Evolutionary conservation across 495 filamentous ascomycete species (phyloP), one percentile per base, ranked within the genome.

Genomic region (Aspergillus nidulans): DNA sequence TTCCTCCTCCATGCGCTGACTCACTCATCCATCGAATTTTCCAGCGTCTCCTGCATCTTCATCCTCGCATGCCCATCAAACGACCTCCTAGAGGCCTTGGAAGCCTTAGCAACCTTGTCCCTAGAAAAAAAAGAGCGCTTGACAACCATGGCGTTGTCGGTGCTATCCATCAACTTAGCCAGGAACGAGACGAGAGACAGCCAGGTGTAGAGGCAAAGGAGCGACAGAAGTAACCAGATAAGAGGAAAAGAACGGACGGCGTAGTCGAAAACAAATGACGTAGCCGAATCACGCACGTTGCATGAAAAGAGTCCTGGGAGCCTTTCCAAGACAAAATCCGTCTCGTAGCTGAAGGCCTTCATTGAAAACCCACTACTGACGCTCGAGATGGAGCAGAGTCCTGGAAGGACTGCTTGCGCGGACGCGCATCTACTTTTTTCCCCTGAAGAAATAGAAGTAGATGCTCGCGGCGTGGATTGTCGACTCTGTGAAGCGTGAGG

Each of bases 121-220:
- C 87, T 80, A 72, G 78, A 76, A 77, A 92, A 91, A 62, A 88
- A 90, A 69, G 88, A 87, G 69, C 86, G 90, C 20, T 40, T 57
- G 39, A 42, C 45, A 20, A 44, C 39, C 53, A 57, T 59, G 16
- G 50, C 34, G 30, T 36, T 52, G 42, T 49, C 45, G 40, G 47
- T 57, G 36, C 43, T 50, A 19, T 58, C 58, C 62, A 64, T 58
- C 55, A 44, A 57, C 50, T 56, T 47, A 7, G 42, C 41, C 58
- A 64, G 41, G 49, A 59, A 61, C 16, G 48, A 57, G 16, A 59
- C 58, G 36, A 64, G 56, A 56, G 62, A 57, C 58, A 59, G 53
- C 53, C 53, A 64, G 42, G 51, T 59, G 52, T 57, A 57, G 58
- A 60, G 49, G 41, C 56, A 72, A 70, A 65, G 53, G 54, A 66